Base-by-base conservation (phyloP, 2,329 filamentous ascomycete species). In the Penicillium frequentans region DNA sequence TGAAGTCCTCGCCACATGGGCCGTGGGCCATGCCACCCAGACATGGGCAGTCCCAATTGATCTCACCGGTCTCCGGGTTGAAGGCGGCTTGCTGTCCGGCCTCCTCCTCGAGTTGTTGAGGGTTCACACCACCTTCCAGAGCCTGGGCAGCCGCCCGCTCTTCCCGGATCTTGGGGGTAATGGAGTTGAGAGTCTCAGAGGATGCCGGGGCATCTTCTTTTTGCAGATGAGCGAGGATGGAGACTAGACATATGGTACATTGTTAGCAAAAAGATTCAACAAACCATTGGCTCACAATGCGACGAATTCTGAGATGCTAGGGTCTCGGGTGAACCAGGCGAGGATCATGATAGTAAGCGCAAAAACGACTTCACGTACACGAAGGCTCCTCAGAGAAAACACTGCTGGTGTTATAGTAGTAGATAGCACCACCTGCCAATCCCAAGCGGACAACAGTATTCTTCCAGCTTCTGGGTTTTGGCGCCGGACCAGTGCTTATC, bases 21-120 rank as follows among this genome's bases (percentile, higher is more conserved):
- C 95, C 95, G 71, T 96, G 80, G 8, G 95, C 95, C 95, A 99
- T 99, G 52, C 95, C 95, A 49, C 95, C 95, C 33, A 99, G 81
- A 75, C 95, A 99, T 16, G 95, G 95, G 77, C 95, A 99, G 74
- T 98, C 95, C 95, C 95, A 99, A 82, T 99, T 99, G 79, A 99
- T 99, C 83, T 99, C 95, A 66, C 95, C 95, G 10, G 95, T 99
- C 80, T 98, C 95, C 3, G 93, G 92, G 77, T 99, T 96, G 81
- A 98, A 99, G 1, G 95, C 95, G 55, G 91, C 95, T 76, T 98
- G 87, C 72, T 93, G 87, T 60, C 80, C 84, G 6, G 91, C 92
- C 75, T 97, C 92, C 58, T 91, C 86, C 74, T 96, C 89, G 14
- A 95, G 78, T 19, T 79, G 76, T 7, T 73, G 56, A 55, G 57